phyloP scores from a whole-genome alignment of 306 rosid species.

The Rubus parviflorus region DNA sequence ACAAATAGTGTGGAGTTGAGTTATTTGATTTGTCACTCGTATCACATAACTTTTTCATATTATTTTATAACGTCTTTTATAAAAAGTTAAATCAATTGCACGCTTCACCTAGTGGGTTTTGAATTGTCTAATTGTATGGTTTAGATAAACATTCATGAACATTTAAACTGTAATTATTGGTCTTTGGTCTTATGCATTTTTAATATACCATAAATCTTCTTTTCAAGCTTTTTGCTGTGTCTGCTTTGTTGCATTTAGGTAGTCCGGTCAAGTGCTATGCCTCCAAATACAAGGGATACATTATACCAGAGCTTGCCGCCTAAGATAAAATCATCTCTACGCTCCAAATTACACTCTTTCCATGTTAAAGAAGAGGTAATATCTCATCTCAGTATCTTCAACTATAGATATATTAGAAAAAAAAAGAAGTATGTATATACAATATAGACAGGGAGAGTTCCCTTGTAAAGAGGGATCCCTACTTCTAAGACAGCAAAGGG shows the following conservation, averaged over 20 bases:
- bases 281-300: constrained; percentile 71
- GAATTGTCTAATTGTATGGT: neutral
- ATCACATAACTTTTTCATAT: neutral
- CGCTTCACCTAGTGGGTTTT: neutral
- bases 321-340: constrained; percentile 60
- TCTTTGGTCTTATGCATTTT: neutral
- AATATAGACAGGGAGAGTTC: neutral
- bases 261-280: constrained; percentile 70
- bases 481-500: too few relatives aligned
- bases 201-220: constrained; percentile 8
- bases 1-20: neutral
- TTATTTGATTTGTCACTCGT: neutral
- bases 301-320: constrained; percentile 88
- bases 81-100: neutral
- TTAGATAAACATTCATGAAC: neutral
- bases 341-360: constrained; percentile 61
- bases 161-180: neutral
- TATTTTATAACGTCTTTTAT: neutral
- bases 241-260: constrained; percentile 49
- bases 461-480: neutral
- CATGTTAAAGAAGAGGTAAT: constrained; percentile 59
- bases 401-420: neutral
- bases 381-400: constrained; percentile 13
- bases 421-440: too few relatives aligned
- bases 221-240: constrained; percentile 24